These are phyloP conservation scores for Mallotus repandus DNA, from an alignment of 441 rosid species.

Conservation along the genomic window DNA sequence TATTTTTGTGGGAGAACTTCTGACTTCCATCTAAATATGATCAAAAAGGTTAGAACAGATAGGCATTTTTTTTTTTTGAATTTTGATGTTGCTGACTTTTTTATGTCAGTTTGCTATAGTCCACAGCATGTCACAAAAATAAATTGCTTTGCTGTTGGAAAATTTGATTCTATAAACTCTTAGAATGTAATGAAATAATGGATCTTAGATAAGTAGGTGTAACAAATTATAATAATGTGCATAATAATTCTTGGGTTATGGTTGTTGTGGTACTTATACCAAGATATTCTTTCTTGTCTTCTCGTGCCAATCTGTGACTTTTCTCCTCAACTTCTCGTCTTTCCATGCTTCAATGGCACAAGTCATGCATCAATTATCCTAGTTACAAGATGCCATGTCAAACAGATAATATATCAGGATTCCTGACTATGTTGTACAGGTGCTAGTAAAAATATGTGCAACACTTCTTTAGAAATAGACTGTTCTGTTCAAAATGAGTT, in stretches of 20 bases:
- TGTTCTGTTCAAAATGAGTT: neutral
- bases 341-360: no score
- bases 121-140: neutral
- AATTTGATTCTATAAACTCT: neutral
- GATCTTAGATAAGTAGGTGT: neutral
- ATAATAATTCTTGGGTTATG: neutral
- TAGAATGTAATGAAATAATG: neutral
- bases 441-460: no score
- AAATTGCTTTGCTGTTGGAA: neutral
- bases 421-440: neutral
- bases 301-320: no score
- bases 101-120: neutral
- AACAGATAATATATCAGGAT: neutral
- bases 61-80: neutral
- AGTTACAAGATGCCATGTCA: no score
- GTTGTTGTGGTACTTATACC: neutral
- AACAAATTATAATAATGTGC: neutral
- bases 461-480: neutral
- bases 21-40: neutral
- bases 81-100: neutral
- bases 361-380: neutral
- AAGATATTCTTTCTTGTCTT: neutral
- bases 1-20: neutral
- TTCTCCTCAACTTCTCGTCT: no score
- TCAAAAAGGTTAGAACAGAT: neutral